Evolutionary conservation across 1,139 yeast species (phyloP), one percentile per base, ranked within the genome.

Genomic region (Suhomyces ambrosiae): DNA sequence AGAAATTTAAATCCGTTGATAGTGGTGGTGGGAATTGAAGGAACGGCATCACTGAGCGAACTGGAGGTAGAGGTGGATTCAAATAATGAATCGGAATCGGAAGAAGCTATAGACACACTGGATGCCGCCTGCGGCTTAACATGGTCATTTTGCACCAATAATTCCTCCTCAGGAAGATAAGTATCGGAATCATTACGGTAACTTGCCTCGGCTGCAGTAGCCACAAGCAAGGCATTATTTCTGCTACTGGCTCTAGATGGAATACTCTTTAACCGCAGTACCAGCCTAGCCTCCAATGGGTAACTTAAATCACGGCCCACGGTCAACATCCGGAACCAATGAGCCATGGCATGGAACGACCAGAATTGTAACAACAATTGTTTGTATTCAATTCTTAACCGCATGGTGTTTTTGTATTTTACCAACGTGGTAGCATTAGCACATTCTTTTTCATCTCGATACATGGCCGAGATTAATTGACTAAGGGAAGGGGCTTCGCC

Each of bases 351-450:
- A 34, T 61, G 55, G 46, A 71, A 68, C 11, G 75, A 69, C 70
- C 76, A 69, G 41, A 65, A 65, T 40, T 69, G 75, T 4, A 73
- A 47, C 22, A 71, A 52, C 6, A 69, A 34, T 49, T 73, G 78
- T 37, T 65, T 60, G 37, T 63, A 53, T 49, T 73, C 78, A 13
- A 69, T 48, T 32, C 78, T 51, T 13, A 69, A 49, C 33, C 79
- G 55, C 26, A 73, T 55, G 4, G 60, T 56, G 45, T 71, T 70
- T 35, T 58, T 57, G 47, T 65, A 68, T 30, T 61, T 60, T 17
- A 65, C 61, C 28, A 66, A 46, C n/a, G 65, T 53, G 14, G 37
- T 32, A n/a, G 46, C 40, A 23, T 42, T 36, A n/a, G 33, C 37
- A n/a, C 35, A 30, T 7, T 36, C 35, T 15, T 39, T 39, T 38